phyloP scores from a whole-genome alignment of 305 asterid genomes.

The Rubia occidens region DNA sequence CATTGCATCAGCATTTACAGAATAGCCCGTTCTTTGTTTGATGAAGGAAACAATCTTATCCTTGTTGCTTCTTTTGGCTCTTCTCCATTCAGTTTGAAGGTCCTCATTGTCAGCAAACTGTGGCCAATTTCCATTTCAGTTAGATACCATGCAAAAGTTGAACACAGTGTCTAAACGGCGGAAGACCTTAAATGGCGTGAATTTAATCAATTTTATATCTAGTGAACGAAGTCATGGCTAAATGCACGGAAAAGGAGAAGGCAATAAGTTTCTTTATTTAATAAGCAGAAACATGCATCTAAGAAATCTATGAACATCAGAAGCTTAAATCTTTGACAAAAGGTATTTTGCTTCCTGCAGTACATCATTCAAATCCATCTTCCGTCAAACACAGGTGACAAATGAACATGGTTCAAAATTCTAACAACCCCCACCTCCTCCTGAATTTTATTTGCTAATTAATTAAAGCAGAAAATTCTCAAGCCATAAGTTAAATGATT shows the following conservation, averaged over 20 bases:
- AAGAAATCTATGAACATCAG: background rate
- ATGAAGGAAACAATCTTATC: slow-evolving; percentile 54
- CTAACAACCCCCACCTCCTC: background rate
- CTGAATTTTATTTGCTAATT: background rate
- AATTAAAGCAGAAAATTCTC: background rate
- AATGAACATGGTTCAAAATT: background rate
- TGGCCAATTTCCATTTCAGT: slow-evolving; percentile 19
- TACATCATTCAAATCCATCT: slow-evolving; percentile 1
- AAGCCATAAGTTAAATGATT: background rate
- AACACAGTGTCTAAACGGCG: slow-evolving; percentile 5
- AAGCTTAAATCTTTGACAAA: background rate
- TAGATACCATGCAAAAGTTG: slow-evolving; percentile 12
- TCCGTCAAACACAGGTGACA: background rate
- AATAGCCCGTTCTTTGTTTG: slow-evolving; percentile 79
- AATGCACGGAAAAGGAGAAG: background rate
- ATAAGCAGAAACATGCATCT: background rate
- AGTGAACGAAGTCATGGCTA: background rate
- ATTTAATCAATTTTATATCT: too few species aligned
- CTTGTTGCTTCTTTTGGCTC: slow-evolving; percentile 70
- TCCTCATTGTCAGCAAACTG: slow-evolving; percentile 84
- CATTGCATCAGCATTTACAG: slow-evolving; percentile 79
- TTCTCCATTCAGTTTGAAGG: slow-evolving; percentile 80
- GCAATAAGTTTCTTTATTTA: background rate
- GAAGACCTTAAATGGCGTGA: too few species aligned
- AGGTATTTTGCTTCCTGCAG: background rate